Evolutionary conservation across 176 grass and related monocot genomes (phyloP).

Genomic region (Musa itinerans): DNA sequence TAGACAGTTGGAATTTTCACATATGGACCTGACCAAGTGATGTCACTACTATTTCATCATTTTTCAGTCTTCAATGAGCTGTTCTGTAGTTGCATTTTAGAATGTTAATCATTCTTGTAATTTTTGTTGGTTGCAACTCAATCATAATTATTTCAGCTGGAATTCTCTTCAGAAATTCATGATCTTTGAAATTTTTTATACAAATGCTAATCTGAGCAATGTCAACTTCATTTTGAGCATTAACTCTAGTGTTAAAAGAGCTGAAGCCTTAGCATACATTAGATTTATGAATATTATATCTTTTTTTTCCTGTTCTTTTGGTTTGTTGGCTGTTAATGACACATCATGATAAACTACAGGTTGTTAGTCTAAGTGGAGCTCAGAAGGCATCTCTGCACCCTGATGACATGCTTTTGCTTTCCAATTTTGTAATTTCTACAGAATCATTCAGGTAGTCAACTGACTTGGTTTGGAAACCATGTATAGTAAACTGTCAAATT

Average conservation of each 20-base stretch:
- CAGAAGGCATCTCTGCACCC: constrained; percentile 90
- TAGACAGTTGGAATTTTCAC: too few relatives aligned
- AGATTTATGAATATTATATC: neutral
- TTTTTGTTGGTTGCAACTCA: too few relatives aligned
- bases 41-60: too few relatives aligned
- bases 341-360: constrained; percentile 30
- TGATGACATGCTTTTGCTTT: constrained; percentile 90
- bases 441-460: constrained; percentile 87
- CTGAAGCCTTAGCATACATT: neutral
- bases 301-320: too few relatives aligned
- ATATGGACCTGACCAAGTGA: too few relatives aligned
- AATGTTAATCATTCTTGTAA: too few relatives aligned
- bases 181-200: neutral
- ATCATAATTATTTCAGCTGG: too few relatives aligned
- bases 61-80: too few relatives aligned
- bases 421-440: constrained; percentile 84
- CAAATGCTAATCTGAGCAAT: neutral
- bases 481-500: neutral
- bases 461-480: neutral
- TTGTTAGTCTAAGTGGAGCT: constrained; percentile 93
- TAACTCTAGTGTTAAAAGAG: neutral
- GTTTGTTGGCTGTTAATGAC: too few relatives aligned
- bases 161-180: neutral
- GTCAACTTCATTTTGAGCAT: neutral
- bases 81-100: too few relatives aligned